A percentile compares a stretch with the other conserved stretches of the same genome.
phyloP scores from a whole-genome alignment of 108 stramenopile genomes.

The Licmophora abbreviata region DNA sequence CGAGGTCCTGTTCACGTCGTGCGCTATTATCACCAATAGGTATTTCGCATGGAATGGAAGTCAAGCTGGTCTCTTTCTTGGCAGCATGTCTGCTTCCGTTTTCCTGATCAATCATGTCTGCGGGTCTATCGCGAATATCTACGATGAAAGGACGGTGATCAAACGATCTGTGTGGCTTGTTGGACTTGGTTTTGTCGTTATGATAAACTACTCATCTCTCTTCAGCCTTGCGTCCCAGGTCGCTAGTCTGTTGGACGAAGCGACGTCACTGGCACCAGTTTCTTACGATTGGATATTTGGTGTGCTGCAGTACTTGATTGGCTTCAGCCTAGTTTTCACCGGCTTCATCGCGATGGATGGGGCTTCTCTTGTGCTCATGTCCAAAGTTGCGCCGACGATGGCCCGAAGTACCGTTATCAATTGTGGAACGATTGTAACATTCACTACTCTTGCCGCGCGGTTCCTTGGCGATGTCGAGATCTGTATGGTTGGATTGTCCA shows the following conservation, averaged over 20 bases:
- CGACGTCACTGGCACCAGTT: neutral
- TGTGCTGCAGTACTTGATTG: constrained; percentile 50
- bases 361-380: constrained; percentile 55
- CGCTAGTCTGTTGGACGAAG: constrained; percentile 19
- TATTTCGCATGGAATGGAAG: constrained; percentile 67
- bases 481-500: constrained; percentile 39
- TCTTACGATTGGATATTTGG: constrained; percentile 69
- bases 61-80: constrained; percentile 44
- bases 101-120: constrained; percentile 53
- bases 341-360: constrained; percentile 54
- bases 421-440: constrained; percentile 55
- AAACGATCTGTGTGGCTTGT: constrained; percentile 38
- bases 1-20: constrained; percentile 66
- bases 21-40: constrained; percentile 49
- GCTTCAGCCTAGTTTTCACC: constrained; percentile 43
- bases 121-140: constrained; percentile 43
- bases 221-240: constrained; percentile 24
- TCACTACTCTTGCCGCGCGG: constrained; percentile 50
- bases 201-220: constrained; percentile 42
- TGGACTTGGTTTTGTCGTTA: constrained; percentile 34
- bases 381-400: constrained; percentile 49
- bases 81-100: constrained; percentile 29
- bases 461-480: constrained; percentile 60
- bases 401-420: constrained; percentile 32
- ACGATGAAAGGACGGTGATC: constrained; percentile 64